phyloP scores from a whole-genome alignment of 2,329 filamentous ascomycete species.

The Pyrenophora seminiperda region DNA sequence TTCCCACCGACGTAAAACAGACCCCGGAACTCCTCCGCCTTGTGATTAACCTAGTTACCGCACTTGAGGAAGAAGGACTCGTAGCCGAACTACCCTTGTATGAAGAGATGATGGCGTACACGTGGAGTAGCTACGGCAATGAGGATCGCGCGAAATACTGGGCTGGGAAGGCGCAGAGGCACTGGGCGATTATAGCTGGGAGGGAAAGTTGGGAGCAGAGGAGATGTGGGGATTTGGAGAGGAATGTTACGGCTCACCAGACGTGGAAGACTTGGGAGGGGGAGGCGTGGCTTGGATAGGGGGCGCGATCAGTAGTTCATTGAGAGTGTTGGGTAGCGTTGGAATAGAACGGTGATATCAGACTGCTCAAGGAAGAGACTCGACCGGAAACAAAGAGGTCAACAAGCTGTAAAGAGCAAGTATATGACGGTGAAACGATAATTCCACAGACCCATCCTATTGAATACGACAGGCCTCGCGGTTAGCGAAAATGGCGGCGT shows the following conservation, averaged over 20 bases:
- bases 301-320: slow-evolving; percentile 7
- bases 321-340: background rate
- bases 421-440: too few relatives aligned
- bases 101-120: slow-evolving; percentile 43
- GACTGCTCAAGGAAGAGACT: too few relatives aligned
- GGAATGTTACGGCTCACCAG: slow-evolving; percentile 30
- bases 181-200: slow-evolving; percentile 36
- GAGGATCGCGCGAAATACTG: slow-evolving; percentile 36
- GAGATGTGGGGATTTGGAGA: slow-evolving; percentile 28
- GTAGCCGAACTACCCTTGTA: slow-evolving; percentile 32
- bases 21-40: slow-evolving; percentile 30
- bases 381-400: too few relatives aligned
- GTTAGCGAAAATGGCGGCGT: too few relatives aligned
- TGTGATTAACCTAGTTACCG: slow-evolving; percentile 31
- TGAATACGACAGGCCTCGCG: too few relatives aligned
- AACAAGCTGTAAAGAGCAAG: too few relatives aligned
- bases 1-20: slow-evolving; percentile 27
- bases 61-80: slow-evolving; percentile 36
- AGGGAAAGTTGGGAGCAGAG: slow-evolving; percentile 33
- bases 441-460: too few relatives aligned
- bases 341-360: slow-evolving; percentile 3
- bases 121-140: slow-evolving; percentile 34
- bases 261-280: slow-evolving; percentile 37
- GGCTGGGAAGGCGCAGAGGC: slow-evolving; percentile 31
- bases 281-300: slow-evolving; percentile 21